Evolutionary conservation across 2,329 filamentous ascomycete species (phyloP).

Genomic region (Talaromyces marneffei): DNA sequence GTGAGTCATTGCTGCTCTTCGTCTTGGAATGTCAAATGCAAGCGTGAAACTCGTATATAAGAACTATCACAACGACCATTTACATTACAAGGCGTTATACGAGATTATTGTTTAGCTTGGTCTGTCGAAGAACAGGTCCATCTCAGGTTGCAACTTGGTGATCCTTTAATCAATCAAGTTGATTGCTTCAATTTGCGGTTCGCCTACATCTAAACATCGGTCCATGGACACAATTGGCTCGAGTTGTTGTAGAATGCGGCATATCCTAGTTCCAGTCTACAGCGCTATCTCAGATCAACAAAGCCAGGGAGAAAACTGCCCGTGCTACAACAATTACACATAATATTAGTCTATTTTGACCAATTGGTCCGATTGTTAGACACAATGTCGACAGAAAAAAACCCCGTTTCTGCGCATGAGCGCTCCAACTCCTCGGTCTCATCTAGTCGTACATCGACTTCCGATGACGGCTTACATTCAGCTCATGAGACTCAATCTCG

Average conservation of each 20-base stretch:
- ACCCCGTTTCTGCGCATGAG: neutral
- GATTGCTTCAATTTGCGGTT: neutral
- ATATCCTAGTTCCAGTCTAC: neutral
- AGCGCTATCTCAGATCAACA: neutral
- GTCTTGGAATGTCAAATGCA: neutral
- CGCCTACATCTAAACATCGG: neutral
- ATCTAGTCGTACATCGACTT: neutral
- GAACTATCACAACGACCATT: neutral
- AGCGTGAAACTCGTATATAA: neutral
- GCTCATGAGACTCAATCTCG: neutral
- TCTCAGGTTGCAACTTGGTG: neutral
- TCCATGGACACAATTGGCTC: neutral
- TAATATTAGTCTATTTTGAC: neutral
- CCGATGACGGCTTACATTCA: neutral
- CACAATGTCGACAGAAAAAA: neutral
- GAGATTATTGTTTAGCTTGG: neutral
- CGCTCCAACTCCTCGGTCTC: neutral
- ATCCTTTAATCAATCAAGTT: neutral
- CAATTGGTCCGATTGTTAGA: neutral
- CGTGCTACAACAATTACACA: neutral
- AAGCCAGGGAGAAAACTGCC: neutral
- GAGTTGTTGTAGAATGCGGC: constrained; percentile 1
- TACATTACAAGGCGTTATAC: neutral
- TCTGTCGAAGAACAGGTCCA: neutral
- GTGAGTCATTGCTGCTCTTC: neutral